phyloP scores from a whole-genome alignment of 2,329 filamentous ascomycete genomes.

The Nigrograna mackinnonii region DNA sequence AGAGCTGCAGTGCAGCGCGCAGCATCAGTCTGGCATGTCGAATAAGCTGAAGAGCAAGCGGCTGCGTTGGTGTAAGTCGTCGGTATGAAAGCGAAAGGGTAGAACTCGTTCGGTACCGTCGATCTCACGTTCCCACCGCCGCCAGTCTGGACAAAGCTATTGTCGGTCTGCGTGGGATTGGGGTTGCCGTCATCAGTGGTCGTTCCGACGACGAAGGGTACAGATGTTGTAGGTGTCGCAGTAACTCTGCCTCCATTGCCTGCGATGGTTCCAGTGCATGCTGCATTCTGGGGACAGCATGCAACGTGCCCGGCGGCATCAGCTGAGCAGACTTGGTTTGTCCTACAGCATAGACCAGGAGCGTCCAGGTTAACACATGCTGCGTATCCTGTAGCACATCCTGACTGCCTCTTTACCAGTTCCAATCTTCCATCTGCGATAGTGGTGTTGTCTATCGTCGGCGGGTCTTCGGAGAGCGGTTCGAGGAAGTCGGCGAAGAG shows the following conservation, averaged over 20 bases:
- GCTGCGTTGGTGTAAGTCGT: conserved; percentile 56
- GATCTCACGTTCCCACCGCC: conserved; percentile 17
- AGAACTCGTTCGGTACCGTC: conserved; percentile 55
- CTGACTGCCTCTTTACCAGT: conserved; percentile 41
- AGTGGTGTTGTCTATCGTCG: conserved; percentile 28
- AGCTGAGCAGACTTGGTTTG: conserved; percentile 57
- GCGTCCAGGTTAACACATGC: conserved; percentile 57
- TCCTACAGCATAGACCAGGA: conserved; percentile 59
- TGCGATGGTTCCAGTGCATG: conserved; percentile 60
- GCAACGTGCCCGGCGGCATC: conserved; percentile 62
- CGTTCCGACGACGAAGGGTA: conserved; percentile 19
- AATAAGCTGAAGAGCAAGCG: conserved; percentile 59
- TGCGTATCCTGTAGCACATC: conserved; percentile 57
- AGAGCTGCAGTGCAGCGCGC: conserved; percentile 45
- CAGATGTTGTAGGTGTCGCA: conserved; percentile 15
- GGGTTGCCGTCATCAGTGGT: conserved; percentile 13
- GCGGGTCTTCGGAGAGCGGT: conserved; percentile 22
- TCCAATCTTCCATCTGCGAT: conserved; percentile 22
- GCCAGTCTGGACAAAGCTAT: conserved; percentile 25
- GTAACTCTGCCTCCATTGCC: conserved; percentile 11
- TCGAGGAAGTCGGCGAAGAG: conserved; percentile 33
- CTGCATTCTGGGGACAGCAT: conserved; percentile 62
- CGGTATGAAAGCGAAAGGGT: conserved; percentile 57
- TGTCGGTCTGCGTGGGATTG: conserved; percentile 8
- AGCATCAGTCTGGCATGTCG: conserved; percentile 53